A percentile compares a stretch with the other conserved stretches of the same genome.
Evolutionary conservation across 2,329 filamentous ascomycete genomes (phyloP).

Genomic region (Neopestalotiopsis rosae): DNA sequence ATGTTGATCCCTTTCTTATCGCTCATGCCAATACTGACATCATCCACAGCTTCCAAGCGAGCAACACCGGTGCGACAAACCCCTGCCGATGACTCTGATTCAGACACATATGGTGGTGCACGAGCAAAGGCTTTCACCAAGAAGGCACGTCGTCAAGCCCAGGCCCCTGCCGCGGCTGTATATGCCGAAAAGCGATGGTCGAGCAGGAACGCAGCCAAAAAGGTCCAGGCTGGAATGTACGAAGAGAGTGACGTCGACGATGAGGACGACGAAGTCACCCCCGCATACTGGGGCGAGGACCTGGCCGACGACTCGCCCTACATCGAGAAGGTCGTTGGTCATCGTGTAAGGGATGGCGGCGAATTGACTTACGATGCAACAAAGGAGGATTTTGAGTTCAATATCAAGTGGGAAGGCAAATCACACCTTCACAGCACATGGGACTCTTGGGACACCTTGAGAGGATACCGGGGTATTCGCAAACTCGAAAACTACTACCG

Average conservation of each 20-base stretch:
- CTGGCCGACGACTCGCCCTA: conserved; percentile 81
- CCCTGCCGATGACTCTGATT: conserved; percentile 67
- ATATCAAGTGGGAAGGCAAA: conserved; percentile 96
- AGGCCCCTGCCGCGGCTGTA: conserved; percentile 69
- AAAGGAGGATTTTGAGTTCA: conserved; percentile 83
- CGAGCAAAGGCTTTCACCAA: conserved; percentile 73
- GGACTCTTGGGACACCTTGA: conserved; percentile 79
- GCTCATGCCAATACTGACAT: conserved; percentile 22
- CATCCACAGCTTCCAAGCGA: conserved; percentile 60
- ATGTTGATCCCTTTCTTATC: conserved; percentile 8
- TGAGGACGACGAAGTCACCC: conserved; percentile 69
- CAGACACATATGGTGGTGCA: conserved; percentile 80
- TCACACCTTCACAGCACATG: conserved; percentile 96
- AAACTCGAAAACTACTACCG: conserved; percentile 95
- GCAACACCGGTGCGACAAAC: conserved; percentile 61
- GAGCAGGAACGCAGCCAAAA: conserved; percentile 79
- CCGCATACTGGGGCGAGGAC: conserved; percentile 73
- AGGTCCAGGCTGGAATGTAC: conserved; percentile 63
- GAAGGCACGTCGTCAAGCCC: conserved; percentile 73
- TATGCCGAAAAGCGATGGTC: conserved; percentile 90
- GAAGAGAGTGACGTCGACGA: conserved; percentile 72
- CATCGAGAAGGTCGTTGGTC: conserved; percentile 90
- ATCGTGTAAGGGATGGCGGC: conserved; percentile 75
- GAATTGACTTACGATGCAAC: conserved; percentile 62
- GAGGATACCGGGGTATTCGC: conserved; percentile 80